These are phyloP conservation scores for Sporisorium scitamineum DNA, from an alignment of 1,284 basidiomycete species.

Conservation along the genomic window DNA sequence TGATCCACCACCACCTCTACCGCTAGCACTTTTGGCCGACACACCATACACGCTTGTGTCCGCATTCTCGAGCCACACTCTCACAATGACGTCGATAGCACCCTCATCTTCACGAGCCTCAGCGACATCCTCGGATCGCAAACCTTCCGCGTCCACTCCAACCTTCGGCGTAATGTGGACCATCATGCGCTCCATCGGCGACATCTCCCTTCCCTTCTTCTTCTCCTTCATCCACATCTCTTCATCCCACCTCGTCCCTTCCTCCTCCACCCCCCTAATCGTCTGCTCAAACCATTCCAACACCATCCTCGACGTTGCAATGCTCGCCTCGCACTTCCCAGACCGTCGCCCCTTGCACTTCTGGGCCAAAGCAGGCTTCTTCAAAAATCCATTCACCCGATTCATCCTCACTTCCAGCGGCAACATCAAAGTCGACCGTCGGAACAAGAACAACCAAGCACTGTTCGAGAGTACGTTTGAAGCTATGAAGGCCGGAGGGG, in stretches of 20 bases:
- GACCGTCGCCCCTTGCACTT: constrained; percentile 85
- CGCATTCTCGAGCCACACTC: background rate
- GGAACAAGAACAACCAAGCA: constrained; percentile 86
- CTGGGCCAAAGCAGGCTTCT: constrained; percentile 85
- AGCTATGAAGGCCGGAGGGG: constrained; percentile 80
- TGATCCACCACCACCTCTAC: background rate
- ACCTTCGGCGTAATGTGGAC: constrained; percentile 56
- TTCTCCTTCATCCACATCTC: constrained; percentile 44
- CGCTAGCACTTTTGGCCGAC: background rate
- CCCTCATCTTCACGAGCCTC: constrained; percentile 6
- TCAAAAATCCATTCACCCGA: constrained; percentile 76
- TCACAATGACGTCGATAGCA: constrained; percentile 15
- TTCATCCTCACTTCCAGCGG: constrained; percentile 87
- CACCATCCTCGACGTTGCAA: constrained; percentile 62
- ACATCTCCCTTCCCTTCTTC: constrained; percentile 53
- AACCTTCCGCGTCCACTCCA: constrained; percentile 6
- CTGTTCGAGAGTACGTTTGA: constrained; percentile 92
- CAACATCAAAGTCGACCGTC: constrained; percentile 94
- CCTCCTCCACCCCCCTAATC: constrained; percentile 43
- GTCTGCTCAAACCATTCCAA: constrained; percentile 72
- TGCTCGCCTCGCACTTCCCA: constrained; percentile 76
- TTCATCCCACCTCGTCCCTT: constrained; percentile 26
- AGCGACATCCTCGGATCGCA: constrained; percentile 5
- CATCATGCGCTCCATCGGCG: constrained; percentile 58
- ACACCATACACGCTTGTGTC: constrained; percentile 11